Evolutionary conservation across 2,329 filamentous ascomycete genomes (phyloP).

Genomic region (Teratosphaeria destructans): DNA sequence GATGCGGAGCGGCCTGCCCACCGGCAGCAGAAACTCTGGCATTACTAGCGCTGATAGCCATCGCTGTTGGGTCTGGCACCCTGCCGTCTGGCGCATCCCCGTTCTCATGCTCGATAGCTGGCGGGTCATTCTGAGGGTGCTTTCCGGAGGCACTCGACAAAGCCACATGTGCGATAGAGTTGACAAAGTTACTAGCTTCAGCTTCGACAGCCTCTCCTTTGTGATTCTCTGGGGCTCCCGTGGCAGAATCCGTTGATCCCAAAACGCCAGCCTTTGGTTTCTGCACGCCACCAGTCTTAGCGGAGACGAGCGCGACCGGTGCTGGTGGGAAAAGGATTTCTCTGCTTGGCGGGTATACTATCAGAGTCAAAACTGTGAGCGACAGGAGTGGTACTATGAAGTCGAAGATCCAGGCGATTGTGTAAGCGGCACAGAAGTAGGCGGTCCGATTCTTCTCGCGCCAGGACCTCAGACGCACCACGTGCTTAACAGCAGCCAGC

Average conservation of each 20-base stretch:
- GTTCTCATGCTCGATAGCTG: conserved; percentile 32
- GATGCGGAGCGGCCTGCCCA: conserved; percentile 36
- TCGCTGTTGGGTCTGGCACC: conserved; percentile 51
- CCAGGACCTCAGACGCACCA: conserved; percentile 70
- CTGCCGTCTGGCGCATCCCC: conserved; percentile 35
- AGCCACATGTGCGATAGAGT: conserved; percentile 60
- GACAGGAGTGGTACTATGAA: conserved; percentile 55
- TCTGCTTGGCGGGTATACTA: conserved; percentile 55
- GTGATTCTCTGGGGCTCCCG: conserved; percentile 72
- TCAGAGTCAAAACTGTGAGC: conserved; percentile 51
- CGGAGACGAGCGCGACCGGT: conserved; percentile 61
- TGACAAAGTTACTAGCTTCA: conserved; percentile 72
- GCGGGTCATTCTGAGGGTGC: conserved; percentile 55
- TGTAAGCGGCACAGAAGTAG: conserved; percentile 52
- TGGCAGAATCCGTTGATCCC: conserved; percentile 65
- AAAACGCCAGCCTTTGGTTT: conserved; percentile 67
- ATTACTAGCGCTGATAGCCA: conserved; percentile 45
- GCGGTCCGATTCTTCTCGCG: conserved; percentile 59
- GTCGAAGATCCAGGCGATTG: conserved; percentile 61
- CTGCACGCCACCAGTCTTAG: conserved; percentile 61
- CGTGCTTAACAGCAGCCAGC: conserved; percentile 59
- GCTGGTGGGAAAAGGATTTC: conserved; percentile 62
- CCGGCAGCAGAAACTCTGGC: conserved; percentile 46
- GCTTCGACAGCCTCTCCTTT: conserved; percentile 76
- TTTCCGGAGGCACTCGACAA: conserved; percentile 68